Evolutionary conservation across 2,329 filamentous ascomycete genomes (phyloP).

Genomic region (Alternaria infectoria): DNA sequence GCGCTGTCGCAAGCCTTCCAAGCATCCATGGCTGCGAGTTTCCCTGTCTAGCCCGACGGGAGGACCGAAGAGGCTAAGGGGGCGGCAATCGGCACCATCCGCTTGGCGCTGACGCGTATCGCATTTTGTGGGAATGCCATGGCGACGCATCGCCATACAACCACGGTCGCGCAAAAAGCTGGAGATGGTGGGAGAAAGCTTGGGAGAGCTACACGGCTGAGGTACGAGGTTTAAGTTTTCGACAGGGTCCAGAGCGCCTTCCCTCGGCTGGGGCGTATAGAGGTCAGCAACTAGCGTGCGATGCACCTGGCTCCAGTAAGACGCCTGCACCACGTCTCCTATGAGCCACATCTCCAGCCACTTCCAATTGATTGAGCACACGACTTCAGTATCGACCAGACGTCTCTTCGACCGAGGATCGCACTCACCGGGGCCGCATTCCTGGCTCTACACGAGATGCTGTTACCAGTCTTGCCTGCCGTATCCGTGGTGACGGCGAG

Average conservation of each 20-base stretch:
- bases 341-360: not conserved
- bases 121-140: conserved; percentile 3
- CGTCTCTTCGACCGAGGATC: not conserved
- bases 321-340: not conserved
- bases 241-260: not conserved
- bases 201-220: not conserved
- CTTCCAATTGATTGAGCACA: not conserved
- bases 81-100: conserved; percentile 25
- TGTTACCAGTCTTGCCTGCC: not conserved
- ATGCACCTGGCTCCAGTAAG: not conserved
- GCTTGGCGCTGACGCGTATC: conserved; percentile 33
- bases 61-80: conserved; percentile 25
- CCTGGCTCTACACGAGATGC: not conserved
- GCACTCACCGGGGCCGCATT: not conserved
- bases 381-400: not conserved
- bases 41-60: conserved; percentile 12
- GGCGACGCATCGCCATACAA: not conserved
- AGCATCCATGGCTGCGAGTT: conserved; percentile 15
- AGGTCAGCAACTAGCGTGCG: not conserved
- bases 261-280: not conserved
- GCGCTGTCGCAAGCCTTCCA: conserved; percentile 8
- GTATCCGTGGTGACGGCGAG: not conserved
- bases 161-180: not conserved
- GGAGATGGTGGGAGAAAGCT: not conserved
- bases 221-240: not conserved